Conservation (phyloP, 306 rosid genomes). For the Corylus avellana region DNA sequence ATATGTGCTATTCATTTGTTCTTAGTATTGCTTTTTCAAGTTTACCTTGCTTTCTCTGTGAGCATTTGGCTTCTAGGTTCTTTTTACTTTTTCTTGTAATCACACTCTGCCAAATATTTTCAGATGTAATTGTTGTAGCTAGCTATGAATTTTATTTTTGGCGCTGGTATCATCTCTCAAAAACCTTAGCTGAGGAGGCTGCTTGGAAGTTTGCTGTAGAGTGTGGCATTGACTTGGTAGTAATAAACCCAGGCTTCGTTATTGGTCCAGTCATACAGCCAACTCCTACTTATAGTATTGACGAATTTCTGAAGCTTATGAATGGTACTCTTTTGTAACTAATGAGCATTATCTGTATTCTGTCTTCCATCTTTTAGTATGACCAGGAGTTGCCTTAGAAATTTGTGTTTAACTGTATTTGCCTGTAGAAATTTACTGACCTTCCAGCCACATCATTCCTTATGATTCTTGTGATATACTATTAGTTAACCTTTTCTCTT, state of each 20-base stretch:
- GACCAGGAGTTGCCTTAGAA: slow-evolving; percentile 1
- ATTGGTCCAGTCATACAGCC: slow-evolving; percentile 79
- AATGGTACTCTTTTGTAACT: slow-evolving; percentile 46
- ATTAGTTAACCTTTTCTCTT: background rate
- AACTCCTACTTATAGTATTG: slow-evolving; percentile 52
- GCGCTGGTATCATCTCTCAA: slow-evolving; percentile 77
- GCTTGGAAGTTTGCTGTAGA: slow-evolving; percentile 85
- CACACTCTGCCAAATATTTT: background rate
- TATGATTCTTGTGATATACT: background rate
- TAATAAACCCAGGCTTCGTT: slow-evolving; percentile 68
- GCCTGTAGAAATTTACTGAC: background rate
- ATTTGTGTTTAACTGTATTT: background rate
- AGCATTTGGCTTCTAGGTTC: too few species aligned
- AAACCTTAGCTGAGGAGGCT: slow-evolving; percentile 87
- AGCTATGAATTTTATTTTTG: slow-evolving; percentile 30
- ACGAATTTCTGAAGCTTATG: slow-evolving; percentile 46
- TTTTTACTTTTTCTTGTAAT: too few species aligned
- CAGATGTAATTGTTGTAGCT: background rate
- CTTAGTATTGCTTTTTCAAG: background rate
- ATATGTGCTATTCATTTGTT: background rate
- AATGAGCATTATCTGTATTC: background rate
- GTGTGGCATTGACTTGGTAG: slow-evolving; percentile 71
- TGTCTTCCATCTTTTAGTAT: background rate
- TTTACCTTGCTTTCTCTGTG: background rate
- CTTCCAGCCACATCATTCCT: background rate